phyloP scores from a whole-genome alignment of 2,329 filamentous ascomycete genomes.

The Pseudogymnoascus sp. region DNA sequence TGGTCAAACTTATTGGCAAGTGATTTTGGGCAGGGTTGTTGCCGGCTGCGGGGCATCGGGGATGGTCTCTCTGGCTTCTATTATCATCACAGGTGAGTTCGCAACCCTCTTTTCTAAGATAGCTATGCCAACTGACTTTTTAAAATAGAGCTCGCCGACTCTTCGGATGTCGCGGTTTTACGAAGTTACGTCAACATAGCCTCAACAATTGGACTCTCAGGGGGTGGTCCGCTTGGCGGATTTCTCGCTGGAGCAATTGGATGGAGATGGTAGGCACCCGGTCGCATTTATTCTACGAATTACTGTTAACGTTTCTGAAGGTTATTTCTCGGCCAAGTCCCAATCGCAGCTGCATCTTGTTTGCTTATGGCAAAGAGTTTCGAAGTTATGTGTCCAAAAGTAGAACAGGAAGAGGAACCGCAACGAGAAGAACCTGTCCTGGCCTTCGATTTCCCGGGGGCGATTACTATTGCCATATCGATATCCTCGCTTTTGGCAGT shows the following conservation, averaged over 20 bases:
- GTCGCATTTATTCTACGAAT: background rate
- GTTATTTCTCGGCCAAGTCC: slow-evolving; percentile 2
- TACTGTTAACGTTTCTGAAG: background rate
- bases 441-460: slow-evolving; percentile 17
- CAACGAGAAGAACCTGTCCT: slow-evolving; percentile 9
- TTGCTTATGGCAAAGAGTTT: slow-evolving; percentile 14
- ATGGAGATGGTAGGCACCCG: slow-evolving; percentile 5
- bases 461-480: slow-evolving; percentile 17
- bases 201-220: slow-evolving; percentile 6
- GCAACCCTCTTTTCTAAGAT: background rate
- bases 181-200: slow-evolving; percentile 10
- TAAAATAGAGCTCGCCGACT: background rate
- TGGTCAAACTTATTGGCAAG: slow-evolving; percentile 1
- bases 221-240: background rate
- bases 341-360: slow-evolving; percentile 14
- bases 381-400: background rate
- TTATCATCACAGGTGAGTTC: slow-evolving; percentile 9
- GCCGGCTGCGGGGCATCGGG: slow-evolving; percentile 6
- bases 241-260: slow-evolving; percentile 5
- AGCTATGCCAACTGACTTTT: background rate
- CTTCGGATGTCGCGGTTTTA: slow-evolving; percentile 2
- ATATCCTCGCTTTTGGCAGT: slow-evolving; percentile 17
- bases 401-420: slow-evolving; percentile 7
- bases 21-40: slow-evolving; percentile 4
- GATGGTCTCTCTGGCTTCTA: slow-evolving; percentile 4